Conservation (phyloP, 1,284 basidiomycete species). For the Apiotrichum akiyoshidainum region DNA sequence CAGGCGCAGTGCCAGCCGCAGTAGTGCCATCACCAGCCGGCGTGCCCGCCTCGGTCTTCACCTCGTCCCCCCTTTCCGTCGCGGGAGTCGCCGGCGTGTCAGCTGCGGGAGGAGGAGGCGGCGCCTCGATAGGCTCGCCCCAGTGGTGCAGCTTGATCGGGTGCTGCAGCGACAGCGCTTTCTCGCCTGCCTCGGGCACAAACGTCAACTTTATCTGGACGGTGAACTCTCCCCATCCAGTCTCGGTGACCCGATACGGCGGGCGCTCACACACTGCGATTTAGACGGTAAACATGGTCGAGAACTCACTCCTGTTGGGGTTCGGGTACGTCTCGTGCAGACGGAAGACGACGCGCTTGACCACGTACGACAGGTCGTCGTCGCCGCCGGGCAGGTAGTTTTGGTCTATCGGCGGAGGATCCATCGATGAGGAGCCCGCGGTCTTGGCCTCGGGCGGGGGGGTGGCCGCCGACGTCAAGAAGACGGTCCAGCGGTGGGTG, state of each 20-base stretch:
- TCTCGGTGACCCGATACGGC: constrained; percentile 92
- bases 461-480: constrained; percentile 64
- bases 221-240: constrained; percentile 99
- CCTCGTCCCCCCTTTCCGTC: neutral
- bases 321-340: constrained; percentile 95
- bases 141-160: constrained; percentile 97
- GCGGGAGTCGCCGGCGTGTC: constrained; percentile 1
- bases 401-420: constrained; percentile 31
- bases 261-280: constrained; percentile 78
- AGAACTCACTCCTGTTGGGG: constrained; percentile 77
- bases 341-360: constrained; percentile 95
- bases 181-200: constrained; percentile 86
- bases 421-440: constrained; percentile 52
- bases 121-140: constrained; percentile 52
- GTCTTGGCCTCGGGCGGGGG: constrained; percentile 54
- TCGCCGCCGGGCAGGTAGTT: constrained; percentile 62
- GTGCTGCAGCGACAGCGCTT: constrained; percentile 80
- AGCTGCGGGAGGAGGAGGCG: constrained; percentile 57
- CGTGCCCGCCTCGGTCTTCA: constrained; percentile 7
- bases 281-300: no score
- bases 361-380: constrained; percentile 81
- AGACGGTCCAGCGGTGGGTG: constrained; percentile 96
- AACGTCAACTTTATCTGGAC: constrained; percentile 92
- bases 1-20: constrained; percentile 2
- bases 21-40: neutral